A percentile compares a stretch with the other conserved stretches of the same genome.
phyloP scores from a whole-genome alignment of 106 monocot species.

The Iris macrosiphon region DNA sequence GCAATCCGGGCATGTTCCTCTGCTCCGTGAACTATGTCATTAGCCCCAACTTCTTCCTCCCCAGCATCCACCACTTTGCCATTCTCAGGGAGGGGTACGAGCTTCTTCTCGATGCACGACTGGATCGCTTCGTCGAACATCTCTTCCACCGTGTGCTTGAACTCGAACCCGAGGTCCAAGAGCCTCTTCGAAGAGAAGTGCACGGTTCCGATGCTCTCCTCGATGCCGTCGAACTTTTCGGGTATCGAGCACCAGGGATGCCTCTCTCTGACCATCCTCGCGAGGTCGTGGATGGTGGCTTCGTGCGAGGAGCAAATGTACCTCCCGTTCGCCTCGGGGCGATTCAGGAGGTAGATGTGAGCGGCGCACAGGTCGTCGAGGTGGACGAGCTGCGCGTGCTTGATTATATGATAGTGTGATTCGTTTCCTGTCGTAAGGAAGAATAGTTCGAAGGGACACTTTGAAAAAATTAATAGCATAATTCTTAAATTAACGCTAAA shows the following conservation, averaged over 20 bases:
- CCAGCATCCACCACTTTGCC: too few relatives aligned
- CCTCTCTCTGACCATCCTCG: constrained; percentile 26
- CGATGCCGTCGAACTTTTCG: constrained; percentile 30
- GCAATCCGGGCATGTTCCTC: too few relatives aligned
- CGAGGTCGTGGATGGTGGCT: constrained; percentile 36
- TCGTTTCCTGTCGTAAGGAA: constrained; percentile 54
- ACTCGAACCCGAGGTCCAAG: constrained; percentile 31
- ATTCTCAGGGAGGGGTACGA: too few relatives aligned
- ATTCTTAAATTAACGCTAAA: too few relatives aligned
- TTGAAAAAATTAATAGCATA: too few relatives aligned
- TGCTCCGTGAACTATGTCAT: too few relatives aligned
- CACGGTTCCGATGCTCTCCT: background rate
- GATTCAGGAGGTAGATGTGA: constrained; percentile 54
- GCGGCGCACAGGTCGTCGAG: constrained; percentile 61
- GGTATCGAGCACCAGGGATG: constrained; percentile 52
- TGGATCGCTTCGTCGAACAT: constrained; percentile 37
- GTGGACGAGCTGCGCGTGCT: constrained; percentile 56
- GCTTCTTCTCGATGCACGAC: constrained; percentile 49
- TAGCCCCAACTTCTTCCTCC: too few relatives aligned
- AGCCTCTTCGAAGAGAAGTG: constrained; percentile 39
- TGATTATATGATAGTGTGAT: constrained; percentile 50
- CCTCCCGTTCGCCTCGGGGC: constrained; percentile 51
- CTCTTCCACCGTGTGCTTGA: constrained; percentile 28
- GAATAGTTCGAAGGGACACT: too few relatives aligned
- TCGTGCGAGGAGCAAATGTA: constrained; percentile 76